phyloP scores from a whole-genome alignment of 1,284 basidiomycete genomes.

The Tetrapyrgos nigripes region DNA sequence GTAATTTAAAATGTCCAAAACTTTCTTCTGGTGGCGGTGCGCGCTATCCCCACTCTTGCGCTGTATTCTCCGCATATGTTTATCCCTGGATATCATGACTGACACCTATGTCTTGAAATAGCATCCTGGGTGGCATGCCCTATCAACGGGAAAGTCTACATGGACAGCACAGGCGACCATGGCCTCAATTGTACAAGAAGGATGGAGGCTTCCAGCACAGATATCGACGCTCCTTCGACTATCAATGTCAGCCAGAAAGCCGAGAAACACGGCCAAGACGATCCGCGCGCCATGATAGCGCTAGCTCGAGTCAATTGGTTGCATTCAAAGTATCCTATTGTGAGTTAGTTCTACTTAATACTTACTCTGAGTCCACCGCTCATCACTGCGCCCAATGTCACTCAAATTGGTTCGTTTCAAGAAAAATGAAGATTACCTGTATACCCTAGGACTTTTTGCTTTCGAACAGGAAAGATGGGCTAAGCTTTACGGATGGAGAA shows the following conservation, averaged over 20 bases:
- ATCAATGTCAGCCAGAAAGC: not conserved
- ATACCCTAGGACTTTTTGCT: slow-evolving; percentile 36
- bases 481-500: slow-evolving; percentile 26
- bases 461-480: slow-evolving; percentile 33
- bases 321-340: slow-evolving; percentile 52
- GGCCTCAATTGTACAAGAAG: too few species aligned
- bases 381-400: too few species aligned
- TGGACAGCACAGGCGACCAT: too few species aligned
- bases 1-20: too few species aligned
- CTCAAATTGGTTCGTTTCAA: slow-evolving; percentile 13
- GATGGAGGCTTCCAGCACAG: too few species aligned
- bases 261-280: slow-evolving; percentile 6
- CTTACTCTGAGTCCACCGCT: not conserved
- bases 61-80: not conserved
- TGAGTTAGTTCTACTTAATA: slow-evolving; percentile 24
- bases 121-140: slow-evolving; percentile 46
- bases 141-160: slow-evolving; percentile 33
- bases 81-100: not conserved
- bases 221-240: not conserved
- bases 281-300: slow-evolving; percentile 48
- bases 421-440: slow-evolving; percentile 39
- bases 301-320: slow-evolving; percentile 53
- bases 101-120: slow-evolving; percentile 13
- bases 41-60: too few species aligned
- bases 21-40: too few species aligned